Percentiles rank a stretch among this genome's conserved stretches.
These are phyloP conservation scores for Beauveria pseudobassiana DNA, from an alignment of 2,329 filamentous ascomycete genomes.

Conservation along the genomic window DNA sequence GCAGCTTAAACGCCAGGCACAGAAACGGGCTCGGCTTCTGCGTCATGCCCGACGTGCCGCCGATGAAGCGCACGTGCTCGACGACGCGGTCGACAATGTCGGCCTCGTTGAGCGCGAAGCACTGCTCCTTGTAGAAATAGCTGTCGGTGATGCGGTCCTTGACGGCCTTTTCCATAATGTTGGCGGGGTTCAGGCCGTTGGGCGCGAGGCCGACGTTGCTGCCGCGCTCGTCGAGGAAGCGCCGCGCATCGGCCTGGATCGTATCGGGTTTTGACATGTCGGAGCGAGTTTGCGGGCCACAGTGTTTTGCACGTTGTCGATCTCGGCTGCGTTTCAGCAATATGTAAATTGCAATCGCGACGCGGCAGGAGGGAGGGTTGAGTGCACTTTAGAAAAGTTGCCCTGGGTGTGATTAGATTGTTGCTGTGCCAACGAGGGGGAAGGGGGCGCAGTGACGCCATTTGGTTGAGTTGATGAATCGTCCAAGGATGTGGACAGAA, in stretches of 20 bases:
- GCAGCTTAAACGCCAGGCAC: slow-evolving; percentile 88
- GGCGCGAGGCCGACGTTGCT: slow-evolving; percentile 67
- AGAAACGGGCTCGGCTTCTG: slow-evolving; percentile 90
- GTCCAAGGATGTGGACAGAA: background rate
- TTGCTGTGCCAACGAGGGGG: slow-evolving; percentile 33
- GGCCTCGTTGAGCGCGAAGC: slow-evolving; percentile 84
- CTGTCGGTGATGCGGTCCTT: slow-evolving; percentile 91
- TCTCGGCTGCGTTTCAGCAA: background rate
- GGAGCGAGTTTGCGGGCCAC: background rate
- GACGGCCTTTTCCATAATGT: slow-evolving; percentile 90
- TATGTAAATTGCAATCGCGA: slow-evolving; percentile 5
- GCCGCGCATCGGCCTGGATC: slow-evolving; percentile 73
- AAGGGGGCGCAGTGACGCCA: background rate
- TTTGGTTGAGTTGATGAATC: background rate
- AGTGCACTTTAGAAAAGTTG: slow-evolving; percentile 7
- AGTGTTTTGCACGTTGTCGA: background rate
- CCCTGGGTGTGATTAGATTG: slow-evolving; percentile 31
- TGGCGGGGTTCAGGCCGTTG: slow-evolving; percentile 88
- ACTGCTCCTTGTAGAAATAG: slow-evolving; percentile 99
- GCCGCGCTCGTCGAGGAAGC: slow-evolving; percentile 86
- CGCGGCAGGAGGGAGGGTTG: slow-evolving; percentile 8
- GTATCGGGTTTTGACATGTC: slow-evolving; percentile 33
- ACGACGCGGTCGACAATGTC: slow-evolving; percentile 83
- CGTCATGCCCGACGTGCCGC: slow-evolving; percentile 75
- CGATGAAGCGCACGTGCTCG: slow-evolving; percentile 72